Base-by-base conservation (phyloP, 345 rosid genomes). In the Gossypium raimondii region DNA sequence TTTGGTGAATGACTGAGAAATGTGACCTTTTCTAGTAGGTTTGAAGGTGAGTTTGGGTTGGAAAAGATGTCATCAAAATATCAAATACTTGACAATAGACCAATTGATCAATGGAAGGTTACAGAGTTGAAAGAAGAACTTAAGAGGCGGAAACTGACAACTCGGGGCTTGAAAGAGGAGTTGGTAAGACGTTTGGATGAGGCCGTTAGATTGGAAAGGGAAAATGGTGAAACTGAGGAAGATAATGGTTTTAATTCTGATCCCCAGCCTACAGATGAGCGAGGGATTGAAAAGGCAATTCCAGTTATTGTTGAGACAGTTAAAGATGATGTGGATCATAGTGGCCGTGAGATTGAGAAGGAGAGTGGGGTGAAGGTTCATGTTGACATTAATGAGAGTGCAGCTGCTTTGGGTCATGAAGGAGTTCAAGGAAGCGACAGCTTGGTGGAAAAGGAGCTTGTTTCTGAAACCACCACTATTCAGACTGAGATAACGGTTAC, bases 101-200 rank as follows among this genome's bases (percentile, higher is more conserved):
- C 97, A 66, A 87, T 96, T 80, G 97, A 93, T 78, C 93, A 93
- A 79, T 92, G 90, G 95, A 96, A 88, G 89, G 99, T 96, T 74
- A 86, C 88, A 0, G 98, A 92, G 85, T 80, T 96, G 81, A 96
- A 90, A 77, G 99, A 96, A 75, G 99, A 96, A 88, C 97, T 96
- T 58, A 96, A 86, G 76, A 86, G 78, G 81, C 78, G 99, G 75
- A 90, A 81, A 59, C 75, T 93, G 80, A 77, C 84, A 34, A 85
- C 85, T 18, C 85, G 79, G 74, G 98, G 99, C 69, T 84, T 93
- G 87, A 96, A 96, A 85, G 93, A 88, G 55, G 98, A 96, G 56
- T 76, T 95, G 89, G 83, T 95, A 64, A 93, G 60, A 82, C 93
- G 97, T 25, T 78, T 96, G 80, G 91, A 87, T 81, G 94, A 91